A percentile compares a stretch with the other conserved stretches of the same genome.
These are phyloP conservation scores for Phytophthora multivora DNA, from an alignment of 352 stramenopile genomes.

Conservation along the genomic window DNA sequence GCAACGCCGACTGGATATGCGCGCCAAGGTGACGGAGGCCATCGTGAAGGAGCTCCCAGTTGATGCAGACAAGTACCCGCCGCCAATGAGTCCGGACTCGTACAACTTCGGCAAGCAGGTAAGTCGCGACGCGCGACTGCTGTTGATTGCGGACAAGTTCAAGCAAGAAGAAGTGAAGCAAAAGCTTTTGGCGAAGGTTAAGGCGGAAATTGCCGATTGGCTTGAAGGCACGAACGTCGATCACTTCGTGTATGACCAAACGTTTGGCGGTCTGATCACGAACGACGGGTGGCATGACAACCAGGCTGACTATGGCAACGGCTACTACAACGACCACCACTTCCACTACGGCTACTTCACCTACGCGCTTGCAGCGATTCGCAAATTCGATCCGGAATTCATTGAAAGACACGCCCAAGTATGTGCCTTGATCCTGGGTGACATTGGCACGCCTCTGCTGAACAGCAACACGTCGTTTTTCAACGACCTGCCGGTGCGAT, in stretches of 20 bases:
- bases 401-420: conserved; percentile 58
- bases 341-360: conserved; percentile 96
- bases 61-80: conserved; percentile 59
- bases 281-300: conserved; percentile 74
- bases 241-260: conserved; percentile 92
- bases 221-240: conserved; percentile 65
- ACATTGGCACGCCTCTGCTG: conserved; percentile 70
- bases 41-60: conserved; percentile 51
- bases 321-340: conserved; percentile 88
- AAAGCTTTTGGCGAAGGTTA: conserved; percentile 57
- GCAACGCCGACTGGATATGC: conserved; percentile 40
- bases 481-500: conserved; percentile 46
- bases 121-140: conserved; percentile 64
- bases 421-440: conserved; percentile 62
- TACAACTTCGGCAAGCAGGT: conserved; percentile 88
- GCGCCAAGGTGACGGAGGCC: conserved; percentile 28
- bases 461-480: conserved; percentile 56
- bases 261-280: conserved; percentile 92
- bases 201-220: conserved; percentile 64
- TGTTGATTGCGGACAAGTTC: conserved; percentile 83
- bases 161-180: conserved; percentile 51
- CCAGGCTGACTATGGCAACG: conserved; percentile 86
- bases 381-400: conserved; percentile 79
- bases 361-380: conserved; percentile 81
- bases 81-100: conserved; percentile 51